Conservation (phyloP, 2,329 filamentous ascomycete genomes). For the Apiospora kogelbergensis region DNA sequence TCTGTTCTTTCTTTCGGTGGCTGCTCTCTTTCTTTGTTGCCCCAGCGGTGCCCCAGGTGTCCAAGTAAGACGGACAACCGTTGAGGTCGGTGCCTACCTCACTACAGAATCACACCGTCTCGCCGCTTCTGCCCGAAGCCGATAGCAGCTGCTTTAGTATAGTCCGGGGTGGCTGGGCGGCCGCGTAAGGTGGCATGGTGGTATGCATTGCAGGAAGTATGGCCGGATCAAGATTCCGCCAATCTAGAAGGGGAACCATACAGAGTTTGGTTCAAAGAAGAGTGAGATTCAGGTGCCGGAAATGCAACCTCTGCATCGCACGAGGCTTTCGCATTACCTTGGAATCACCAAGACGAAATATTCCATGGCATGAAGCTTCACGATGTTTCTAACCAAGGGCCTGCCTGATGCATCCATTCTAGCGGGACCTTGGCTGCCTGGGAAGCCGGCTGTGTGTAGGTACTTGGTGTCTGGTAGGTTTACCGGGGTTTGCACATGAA, state of each 20-base stretch:
- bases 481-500: slow-evolving; percentile 3
- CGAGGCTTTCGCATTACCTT: neutral
- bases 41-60: neutral
- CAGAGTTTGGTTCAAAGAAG: neutral
- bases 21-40: neutral
- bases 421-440: neutral
- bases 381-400: neutral
- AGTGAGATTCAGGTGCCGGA: neutral
- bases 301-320: neutral
- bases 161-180: neutral
- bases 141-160: neutral
- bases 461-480: neutral
- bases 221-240: neutral
- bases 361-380: neutral
- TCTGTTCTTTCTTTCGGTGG: neutral
- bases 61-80: neutral
- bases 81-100: neutral
- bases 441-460: neutral
- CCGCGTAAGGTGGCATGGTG: neutral
- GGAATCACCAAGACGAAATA: neutral
- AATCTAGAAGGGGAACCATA: neutral
- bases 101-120: neutral
- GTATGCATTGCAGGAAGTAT: neutral
- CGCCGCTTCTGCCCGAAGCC: neutral
- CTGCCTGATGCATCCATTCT: neutral